phyloP scores from a whole-genome alignment of 371 early-diverging fungal species.

The Saksenaea vasiformis region DNA sequence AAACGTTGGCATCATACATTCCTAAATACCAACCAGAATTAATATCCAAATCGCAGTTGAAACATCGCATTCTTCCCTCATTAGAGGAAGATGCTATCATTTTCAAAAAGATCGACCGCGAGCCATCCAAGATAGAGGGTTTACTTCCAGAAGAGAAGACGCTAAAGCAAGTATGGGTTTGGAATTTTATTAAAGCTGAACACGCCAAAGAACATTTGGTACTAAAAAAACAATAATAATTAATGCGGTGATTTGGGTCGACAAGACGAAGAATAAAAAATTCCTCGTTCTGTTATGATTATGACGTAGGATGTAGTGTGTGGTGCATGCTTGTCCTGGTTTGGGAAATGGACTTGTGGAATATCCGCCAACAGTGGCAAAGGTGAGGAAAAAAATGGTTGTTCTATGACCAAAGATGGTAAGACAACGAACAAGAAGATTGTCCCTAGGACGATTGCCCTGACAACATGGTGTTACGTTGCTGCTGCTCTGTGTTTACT shows the following conservation, averaged over 20 bases:
- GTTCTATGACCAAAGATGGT: neutral
- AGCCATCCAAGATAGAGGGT: constrained; percentile 9
- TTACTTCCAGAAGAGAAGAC: constrained; percentile 5
- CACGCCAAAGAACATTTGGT: constrained; percentile 13
- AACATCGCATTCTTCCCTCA: constrained; percentile 28
- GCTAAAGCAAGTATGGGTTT: constrained; percentile 25
- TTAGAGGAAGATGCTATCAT: constrained; percentile 29
- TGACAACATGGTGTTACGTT: too few species aligned
- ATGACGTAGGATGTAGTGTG: neutral
- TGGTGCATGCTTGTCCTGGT: neutral
- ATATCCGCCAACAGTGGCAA: constrained; percentile 3
- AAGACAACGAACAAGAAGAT: neutral
- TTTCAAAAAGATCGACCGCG: constrained; percentile 24
- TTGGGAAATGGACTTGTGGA: constrained; percentile 3
- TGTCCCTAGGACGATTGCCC: neutral
- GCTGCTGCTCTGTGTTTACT: too few species aligned
- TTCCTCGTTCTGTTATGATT: too few species aligned
- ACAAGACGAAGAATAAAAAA: too few species aligned
- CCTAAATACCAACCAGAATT: constrained; percentile 26
- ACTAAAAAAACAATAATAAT: neutral
- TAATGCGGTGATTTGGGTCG: neutral
- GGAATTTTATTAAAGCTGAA: constrained; percentile 21
- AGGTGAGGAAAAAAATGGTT: neutral
- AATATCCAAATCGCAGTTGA: constrained; percentile 37
- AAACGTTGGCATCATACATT: constrained; percentile 19